Evolutionary conservation across 495 filamentous ascomycete species (phyloP).

Genomic region (Neurospora africana): DNA sequence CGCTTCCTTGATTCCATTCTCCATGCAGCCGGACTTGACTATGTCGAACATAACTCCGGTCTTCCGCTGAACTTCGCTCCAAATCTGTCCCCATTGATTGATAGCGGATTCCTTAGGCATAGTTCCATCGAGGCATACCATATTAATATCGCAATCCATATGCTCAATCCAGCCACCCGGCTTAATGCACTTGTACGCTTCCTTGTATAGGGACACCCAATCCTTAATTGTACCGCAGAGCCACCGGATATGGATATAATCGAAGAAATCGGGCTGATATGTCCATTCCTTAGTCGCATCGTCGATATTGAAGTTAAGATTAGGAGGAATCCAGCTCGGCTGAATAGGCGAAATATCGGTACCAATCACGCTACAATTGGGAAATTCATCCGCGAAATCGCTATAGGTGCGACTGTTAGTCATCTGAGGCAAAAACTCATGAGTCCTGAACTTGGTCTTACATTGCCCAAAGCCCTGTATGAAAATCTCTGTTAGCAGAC

Average conservation of each 20-base stretch:
- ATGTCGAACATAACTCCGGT: conserved; percentile 4
- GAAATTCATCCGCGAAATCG: conserved; percentile 34
- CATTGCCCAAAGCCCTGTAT: conserved; percentile 19
- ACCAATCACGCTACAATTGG: conserved; percentile 40
- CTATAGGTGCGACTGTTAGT: not conserved
- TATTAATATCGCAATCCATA: not conserved
- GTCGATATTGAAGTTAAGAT: conserved; percentile 40
- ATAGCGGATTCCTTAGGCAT: not conserved
- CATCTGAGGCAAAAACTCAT: not conserved
- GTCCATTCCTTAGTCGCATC: conserved; percentile 40
- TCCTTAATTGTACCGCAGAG: conserved; percentile 39
- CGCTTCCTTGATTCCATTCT: conserved; percentile 45
- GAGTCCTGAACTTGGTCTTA: not conserved
- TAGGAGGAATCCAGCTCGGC: conserved; percentile 32
- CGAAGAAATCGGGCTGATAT: conserved; percentile 35
- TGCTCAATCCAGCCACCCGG: conserved; percentile 27
- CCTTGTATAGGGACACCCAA: conserved; percentile 30
- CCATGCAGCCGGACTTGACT: conserved; percentile 32
- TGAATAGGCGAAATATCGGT: conserved; percentile 52
- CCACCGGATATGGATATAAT: conserved; percentile 46
- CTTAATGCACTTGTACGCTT: conserved; percentile 21
- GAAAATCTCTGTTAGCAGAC: not conserved
- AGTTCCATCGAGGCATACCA: not conserved
- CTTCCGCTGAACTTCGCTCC: not conserved
- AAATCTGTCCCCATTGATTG: not conserved